Evolutionary conservation across 2,329 filamentous ascomycete species (phyloP), one percentile per base, ranked within the genome.

Genomic region (Fusarium protoensiforme): DNA sequence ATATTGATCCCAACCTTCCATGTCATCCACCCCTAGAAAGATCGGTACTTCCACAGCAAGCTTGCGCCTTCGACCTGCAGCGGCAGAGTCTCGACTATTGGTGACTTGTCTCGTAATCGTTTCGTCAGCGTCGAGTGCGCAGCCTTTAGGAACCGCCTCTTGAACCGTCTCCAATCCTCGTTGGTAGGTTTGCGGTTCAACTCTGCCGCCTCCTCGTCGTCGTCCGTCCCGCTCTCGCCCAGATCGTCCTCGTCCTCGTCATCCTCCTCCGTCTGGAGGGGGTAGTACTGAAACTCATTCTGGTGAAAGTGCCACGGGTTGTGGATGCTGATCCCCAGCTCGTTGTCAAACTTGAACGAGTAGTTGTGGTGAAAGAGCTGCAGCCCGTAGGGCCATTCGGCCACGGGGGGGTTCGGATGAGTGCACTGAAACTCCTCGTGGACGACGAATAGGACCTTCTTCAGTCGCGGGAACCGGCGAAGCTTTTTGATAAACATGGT

Each of bases 131-230:
- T 65, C 41, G 67, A 57, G 39, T 65, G 58, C 22, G 69, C 58
- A 35, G 75, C 71, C 39, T 66, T 68, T 29, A 77, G 43, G 48
- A 75, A 73, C 13, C 71, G 67, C 33, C 61, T 60, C 54, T 72
- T 74, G 31, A 70, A 77, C 14, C 67, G 75, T 54, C 65, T 65
- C 74, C 69, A 68, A 57, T 75, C 70, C 9, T 71, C 65, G 36
- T 75, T 71, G n/a, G 75, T 75, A 22, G 75, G 72, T 33, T 64
- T 71, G 18, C 66, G 68, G 38, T 71, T 70, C 39, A 69, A 63
- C 24, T 67, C 64, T 39, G 39, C 64, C 13, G 69, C 72, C n/a
- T 71, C 69, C 27, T 76, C 67, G 20, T 61, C 53, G 4, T 48
- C 36, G 10, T 22, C 53, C 13, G 62, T 68, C 29, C 54, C 65